A percentile compares a stretch with the other conserved stretches of the same genome.
Evolutionary conservation across 2,329 filamentous ascomycete genomes (phyloP).

Genomic region (Ascomycota sp.): DNA sequence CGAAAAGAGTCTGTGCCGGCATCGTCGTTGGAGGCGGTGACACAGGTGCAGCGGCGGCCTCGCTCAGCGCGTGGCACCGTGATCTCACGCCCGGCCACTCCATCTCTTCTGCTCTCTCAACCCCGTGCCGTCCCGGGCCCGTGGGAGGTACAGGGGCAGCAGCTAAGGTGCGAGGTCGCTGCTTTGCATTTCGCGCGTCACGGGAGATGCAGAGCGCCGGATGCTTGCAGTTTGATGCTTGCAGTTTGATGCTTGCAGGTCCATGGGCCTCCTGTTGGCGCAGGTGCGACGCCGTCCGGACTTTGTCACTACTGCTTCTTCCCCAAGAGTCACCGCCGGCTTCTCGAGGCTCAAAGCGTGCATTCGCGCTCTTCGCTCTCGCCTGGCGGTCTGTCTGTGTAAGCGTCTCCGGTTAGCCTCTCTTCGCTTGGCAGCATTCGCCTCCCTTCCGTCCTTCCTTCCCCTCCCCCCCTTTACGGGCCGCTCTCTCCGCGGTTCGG

Average conservation of each 20-base stretch:
- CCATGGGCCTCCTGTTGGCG: background rate
- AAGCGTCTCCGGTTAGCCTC: too few species aligned
- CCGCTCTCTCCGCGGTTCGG: background rate
- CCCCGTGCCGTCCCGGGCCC: background rate
- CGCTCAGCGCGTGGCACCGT: background rate
- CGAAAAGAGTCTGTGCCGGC: background rate
- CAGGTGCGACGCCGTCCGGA: constrained; percentile 1
- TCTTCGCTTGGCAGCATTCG: background rate
- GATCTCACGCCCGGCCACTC: background rate
- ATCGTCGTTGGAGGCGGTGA: background rate
- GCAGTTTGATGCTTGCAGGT: background rate
- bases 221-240: background rate
- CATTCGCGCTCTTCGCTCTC: background rate
- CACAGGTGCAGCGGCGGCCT: background rate
- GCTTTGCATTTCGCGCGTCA: too few species aligned
- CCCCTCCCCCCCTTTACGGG: background rate
- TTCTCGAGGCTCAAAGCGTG: too few species aligned
- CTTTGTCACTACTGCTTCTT: constrained; percentile 1
- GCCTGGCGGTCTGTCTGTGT: background rate
- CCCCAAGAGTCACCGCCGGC: too few species aligned
- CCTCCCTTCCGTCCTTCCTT: background rate
- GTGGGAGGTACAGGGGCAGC: background rate
- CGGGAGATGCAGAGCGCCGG: background rate
- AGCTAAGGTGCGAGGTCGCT: background rate
- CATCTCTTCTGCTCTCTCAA: too few species aligned